These are phyloP conservation scores for Colletotrichum sidae DNA, from an alignment of 2,329 filamentous ascomycete genomes.

Conservation along the genomic window DNA sequence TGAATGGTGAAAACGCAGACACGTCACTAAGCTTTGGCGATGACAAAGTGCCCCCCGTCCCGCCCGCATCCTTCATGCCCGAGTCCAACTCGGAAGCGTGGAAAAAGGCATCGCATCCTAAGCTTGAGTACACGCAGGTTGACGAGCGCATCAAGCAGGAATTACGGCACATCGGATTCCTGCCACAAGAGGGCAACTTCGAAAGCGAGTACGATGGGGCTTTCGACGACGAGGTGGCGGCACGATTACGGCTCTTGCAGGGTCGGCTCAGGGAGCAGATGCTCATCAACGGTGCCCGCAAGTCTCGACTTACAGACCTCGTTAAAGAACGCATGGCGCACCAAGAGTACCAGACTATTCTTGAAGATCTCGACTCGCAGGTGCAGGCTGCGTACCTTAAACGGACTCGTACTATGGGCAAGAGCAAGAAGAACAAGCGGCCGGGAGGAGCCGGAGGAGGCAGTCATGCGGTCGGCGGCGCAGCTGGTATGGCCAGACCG, in stretches of 20 bases:
- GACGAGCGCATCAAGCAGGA: conserved; percentile 94
- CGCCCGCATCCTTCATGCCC: conserved; percentile 82
- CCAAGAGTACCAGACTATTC: conserved; percentile 96
- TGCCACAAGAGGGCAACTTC: conserved; percentile 70
- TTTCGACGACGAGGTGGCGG: conserved; percentile 93
- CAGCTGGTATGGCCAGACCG: conserved; percentile 73
- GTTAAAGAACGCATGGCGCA: conserved; percentile 94
- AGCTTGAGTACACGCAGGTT: conserved; percentile 85
- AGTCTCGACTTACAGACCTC: conserved; percentile 85
- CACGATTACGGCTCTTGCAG: conserved; percentile 87
- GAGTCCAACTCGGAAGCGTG: conserved; percentile 81
- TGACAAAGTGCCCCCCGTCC: conserved; percentile 55
- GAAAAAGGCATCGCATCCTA: conserved; percentile 80
- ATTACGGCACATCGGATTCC: conserved; percentile 88
- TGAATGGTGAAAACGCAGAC: conserved; percentile 58
- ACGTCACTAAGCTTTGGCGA: conserved; percentile 46
- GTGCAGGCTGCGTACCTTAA: conserved; percentile 97
- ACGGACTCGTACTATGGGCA: conserved; percentile 91
- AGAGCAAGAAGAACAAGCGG: conserved; percentile 90
- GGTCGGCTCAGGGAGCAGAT: conserved; percentile 84
- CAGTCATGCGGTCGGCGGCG: conserved; percentile 69
- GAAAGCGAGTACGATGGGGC: conserved; percentile 87
- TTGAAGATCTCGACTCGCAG: conserved; percentile 94
- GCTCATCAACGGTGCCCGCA: conserved; percentile 90
- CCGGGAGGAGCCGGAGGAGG: conserved; percentile 81